Base-by-base conservation (phyloP, 2,329 filamentous ascomycete genomes). In the Huntiella bhutanensis region DNA sequence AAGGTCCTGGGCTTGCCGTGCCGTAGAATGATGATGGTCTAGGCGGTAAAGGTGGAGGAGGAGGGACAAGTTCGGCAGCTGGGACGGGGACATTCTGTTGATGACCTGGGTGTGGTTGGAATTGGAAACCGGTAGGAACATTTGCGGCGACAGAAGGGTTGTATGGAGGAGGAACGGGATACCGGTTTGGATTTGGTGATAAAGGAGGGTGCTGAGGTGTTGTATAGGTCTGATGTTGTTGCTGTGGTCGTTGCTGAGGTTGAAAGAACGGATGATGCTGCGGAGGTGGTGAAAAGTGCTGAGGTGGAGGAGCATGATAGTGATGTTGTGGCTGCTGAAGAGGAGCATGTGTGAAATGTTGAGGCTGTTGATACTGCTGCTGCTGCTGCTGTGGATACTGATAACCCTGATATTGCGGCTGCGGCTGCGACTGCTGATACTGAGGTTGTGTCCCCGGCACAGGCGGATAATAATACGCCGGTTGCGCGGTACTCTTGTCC, bases 61-160 rank as follows among this genome's bases (percentile, higher is more conserved):
- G 15, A 33, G 13, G 22, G 39, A 33, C 35, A 37, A 40, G 13
- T 5, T 33, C n/a, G 35, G 36, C 3, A 35, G 43, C 19, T 16
- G 34, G 7, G 13, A n/a, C 22, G 17, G 10, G 11, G 36, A 37
- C 32, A 22, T 34, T 38, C 12, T 22, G 34, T 13, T n/a, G 33
- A 12, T 45, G 43, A 6, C 40, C 15, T 19, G 40, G n/a, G 5
- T 28, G 17, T 22, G 41, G 28, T 10, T 43, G 42, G 28, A 48
- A 45, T 19, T 40, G 42, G 7, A 48, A 4, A 33, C 36, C 47
- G 16, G 41, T 16, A 8, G 47, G 47, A 1, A 40, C 37, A 12
- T 32, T 39, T n/a, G 37, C 33, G 7, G 42, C 42, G 12, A 45
- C 32, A 4, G 41, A 42, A 3, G 47, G 37, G 37, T 48, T 45